Evolutionary conservation across 1,139 yeast species (phyloP).

Genomic region (Petasospora rhodanensis): DNA sequence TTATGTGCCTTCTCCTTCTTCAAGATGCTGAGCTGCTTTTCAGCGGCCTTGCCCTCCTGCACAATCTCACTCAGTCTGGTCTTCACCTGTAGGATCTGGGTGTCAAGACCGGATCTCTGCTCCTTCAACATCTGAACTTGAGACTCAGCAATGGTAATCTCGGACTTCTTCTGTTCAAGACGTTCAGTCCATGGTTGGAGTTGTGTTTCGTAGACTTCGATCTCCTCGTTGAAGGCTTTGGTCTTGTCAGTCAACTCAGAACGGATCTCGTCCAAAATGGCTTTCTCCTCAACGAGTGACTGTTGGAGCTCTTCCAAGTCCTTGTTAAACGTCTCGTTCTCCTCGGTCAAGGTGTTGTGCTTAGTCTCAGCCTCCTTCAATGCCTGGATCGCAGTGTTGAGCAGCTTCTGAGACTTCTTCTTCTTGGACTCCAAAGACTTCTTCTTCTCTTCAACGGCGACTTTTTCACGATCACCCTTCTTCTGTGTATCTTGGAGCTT

Average conservation of each 20-base stretch:
- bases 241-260: slow-evolving; percentile 70
- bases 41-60: slow-evolving; percentile 51
- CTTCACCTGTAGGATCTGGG: slow-evolving; percentile 45
- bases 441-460: slow-evolving; percentile 68
- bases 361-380: slow-evolving; percentile 41
- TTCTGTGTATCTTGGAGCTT: slow-evolving; percentile 37
- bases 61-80: slow-evolving; percentile 44
- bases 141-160: slow-evolving; percentile 60
- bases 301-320: slow-evolving; percentile 42
- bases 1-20: slow-evolving; percentile 45
- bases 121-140: slow-evolving; percentile 57
- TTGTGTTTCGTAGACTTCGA: slow-evolving; percentile 57
- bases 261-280: slow-evolving; percentile 57
- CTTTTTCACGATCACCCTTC: slow-evolving; percentile 43
- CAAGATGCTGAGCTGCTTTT: slow-evolving; percentile 38
- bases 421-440: slow-evolving; percentile 59
- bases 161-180: slow-evolving; percentile 61
- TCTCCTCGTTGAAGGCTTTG: slow-evolving; percentile 54
- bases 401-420: slow-evolving; percentile 55
- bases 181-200: slow-evolving; percentile 83
- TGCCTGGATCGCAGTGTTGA: slow-evolving; percentile 34
- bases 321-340: slow-evolving; percentile 31
- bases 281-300: slow-evolving; percentile 50
- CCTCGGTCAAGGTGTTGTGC: slow-evolving; percentile 41
- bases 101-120: slow-evolving; percentile 40